phyloP scores from a whole-genome alignment of 192 early-diverging fungal species.

The Rhizophagus clarus region DNA sequence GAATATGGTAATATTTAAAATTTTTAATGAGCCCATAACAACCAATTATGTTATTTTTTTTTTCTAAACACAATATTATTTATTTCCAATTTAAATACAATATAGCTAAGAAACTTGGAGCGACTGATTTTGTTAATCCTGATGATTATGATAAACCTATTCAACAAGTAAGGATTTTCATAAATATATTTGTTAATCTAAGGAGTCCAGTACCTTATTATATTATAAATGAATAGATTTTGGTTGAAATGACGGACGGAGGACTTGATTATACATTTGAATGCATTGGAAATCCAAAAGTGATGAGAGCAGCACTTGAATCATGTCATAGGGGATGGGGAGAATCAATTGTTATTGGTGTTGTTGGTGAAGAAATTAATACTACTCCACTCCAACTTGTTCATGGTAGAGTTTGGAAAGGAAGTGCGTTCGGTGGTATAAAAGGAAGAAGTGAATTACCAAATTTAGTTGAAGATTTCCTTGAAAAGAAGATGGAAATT shows the following conservation, averaged over 20 bases:
- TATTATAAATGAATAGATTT: constrained; percentile 46
- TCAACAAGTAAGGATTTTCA: constrained; percentile 51
- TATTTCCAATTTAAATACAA: background rate
- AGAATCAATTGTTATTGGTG: constrained; percentile 85
- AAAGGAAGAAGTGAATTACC: constrained; percentile 93
- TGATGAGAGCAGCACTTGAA: constrained; percentile 97
- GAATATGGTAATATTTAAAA: constrained; percentile 45
- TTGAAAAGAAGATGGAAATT: constrained; percentile 85
- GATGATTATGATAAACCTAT: constrained; percentile 79
- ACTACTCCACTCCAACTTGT: constrained; percentile 97
- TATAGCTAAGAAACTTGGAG: constrained; percentile 64
- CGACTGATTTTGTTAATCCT: constrained; percentile 90
- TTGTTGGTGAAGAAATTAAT: constrained; percentile 88
- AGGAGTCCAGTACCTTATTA: background rate
- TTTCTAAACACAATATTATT: background rate
- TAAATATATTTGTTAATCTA: background rate
- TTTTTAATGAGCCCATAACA: constrained; percentile 23
- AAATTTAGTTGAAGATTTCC: constrained; percentile 83
- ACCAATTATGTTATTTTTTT: background rate
- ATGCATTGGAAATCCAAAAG: constrained; percentile 87
- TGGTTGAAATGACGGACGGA: constrained; percentile 92
- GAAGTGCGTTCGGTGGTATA: constrained; percentile 95
- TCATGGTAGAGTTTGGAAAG: constrained; percentile 95
- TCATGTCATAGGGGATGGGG: constrained; percentile 92
- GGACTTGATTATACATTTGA: constrained; percentile 97